Conservation (phyloP, 148 eudicot species). For the Linanthus parryae region DNA sequence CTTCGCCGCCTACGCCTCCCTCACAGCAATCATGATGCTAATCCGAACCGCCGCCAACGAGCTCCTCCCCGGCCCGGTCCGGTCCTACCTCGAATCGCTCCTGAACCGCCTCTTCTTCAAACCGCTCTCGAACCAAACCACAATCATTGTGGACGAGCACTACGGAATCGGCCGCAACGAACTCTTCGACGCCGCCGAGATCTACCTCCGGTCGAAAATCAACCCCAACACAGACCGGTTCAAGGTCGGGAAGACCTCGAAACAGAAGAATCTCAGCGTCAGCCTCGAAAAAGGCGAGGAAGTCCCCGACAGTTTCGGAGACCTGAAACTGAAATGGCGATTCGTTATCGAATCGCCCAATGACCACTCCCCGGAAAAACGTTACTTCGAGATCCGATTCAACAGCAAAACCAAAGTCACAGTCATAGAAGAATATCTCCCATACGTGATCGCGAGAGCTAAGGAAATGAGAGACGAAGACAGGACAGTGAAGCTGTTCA, state of each 20-base stretch:
- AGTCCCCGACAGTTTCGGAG: neutral
- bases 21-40: slow-evolving; percentile 35
- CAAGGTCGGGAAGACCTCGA: slow-evolving; percentile 34
- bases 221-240: slow-evolving; percentile 28
- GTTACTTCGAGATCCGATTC: no score
- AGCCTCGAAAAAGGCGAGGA: neutral
- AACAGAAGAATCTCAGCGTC: slow-evolving; percentile 27
- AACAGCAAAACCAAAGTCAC: no score
- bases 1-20: slow-evolving; percentile 53
- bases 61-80: slow-evolving; percentile 27
- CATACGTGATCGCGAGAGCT: slow-evolving; percentile 12
- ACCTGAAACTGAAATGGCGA: neutral
- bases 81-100: slow-evolving; percentile 19
- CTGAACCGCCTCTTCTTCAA: slow-evolving; percentile 21
- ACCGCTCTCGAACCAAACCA: slow-evolving; percentile 16
- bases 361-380: no score
- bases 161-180: slow-evolving; percentile 34
- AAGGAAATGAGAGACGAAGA: slow-evolving; percentile 3
- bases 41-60: slow-evolving; percentile 41
- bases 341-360: no score
- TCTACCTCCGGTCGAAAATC: slow-evolving; percentile 38
- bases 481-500: slow-evolving; percentile 14
- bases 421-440: slow-evolving; percentile 18
- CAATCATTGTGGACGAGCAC: slow-evolving; percentile 43
- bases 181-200: slow-evolving; percentile 41